Evolutionary conservation across 805 yeast species (phyloP), one percentile per base, ranked within the genome.

Genomic region (Candida anglica): DNA sequence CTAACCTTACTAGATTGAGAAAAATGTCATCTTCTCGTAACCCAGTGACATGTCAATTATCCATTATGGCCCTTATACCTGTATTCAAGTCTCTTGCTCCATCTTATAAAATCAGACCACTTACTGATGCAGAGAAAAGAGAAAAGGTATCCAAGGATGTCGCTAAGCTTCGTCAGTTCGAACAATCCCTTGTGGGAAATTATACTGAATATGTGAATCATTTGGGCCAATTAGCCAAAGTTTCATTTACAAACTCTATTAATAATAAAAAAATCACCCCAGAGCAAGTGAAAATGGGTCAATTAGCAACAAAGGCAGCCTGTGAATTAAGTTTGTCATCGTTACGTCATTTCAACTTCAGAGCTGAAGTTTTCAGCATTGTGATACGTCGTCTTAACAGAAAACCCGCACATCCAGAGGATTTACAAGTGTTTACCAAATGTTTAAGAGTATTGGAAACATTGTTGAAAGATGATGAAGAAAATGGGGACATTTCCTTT

Each of bases 31-130:
- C 66, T 37, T 81, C 93, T 2, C 73, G 71, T 44, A 79, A 82
- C 44, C 66, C 75, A 36, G 81, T 73, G 48, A 79, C 85, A 2
- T 64, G 79, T 23, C 83, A 84, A 56, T 66, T 88, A 34, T 74
- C 96, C 0, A 63, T 88, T 40, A 63, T 87, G 41, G 81, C 98
- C 0, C 69, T 89, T 40, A 81, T 87, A 2, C 86, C 94, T 0
- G 85, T 87, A 3, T 86, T 86, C 69, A 86, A 86, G 47, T 74
- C 82, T 36, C 74, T 93, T 30, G 79, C 93, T 1, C 98, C 98
- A 2, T 81, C 93, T 6, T 91, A 91, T 58, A 75, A 80, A 40
- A 87, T 91, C 34, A 72, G 96, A 53, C 83, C 94, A 2, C 66
- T 93, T 33, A 71, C 87, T 2, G 97, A 87, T 13, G 59, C 75